Evolutionary conservation across 2,329 filamentous ascomycete species (phyloP), one percentile per base, ranked within the genome.

Genomic region (Xylaria digitata): DNA sequence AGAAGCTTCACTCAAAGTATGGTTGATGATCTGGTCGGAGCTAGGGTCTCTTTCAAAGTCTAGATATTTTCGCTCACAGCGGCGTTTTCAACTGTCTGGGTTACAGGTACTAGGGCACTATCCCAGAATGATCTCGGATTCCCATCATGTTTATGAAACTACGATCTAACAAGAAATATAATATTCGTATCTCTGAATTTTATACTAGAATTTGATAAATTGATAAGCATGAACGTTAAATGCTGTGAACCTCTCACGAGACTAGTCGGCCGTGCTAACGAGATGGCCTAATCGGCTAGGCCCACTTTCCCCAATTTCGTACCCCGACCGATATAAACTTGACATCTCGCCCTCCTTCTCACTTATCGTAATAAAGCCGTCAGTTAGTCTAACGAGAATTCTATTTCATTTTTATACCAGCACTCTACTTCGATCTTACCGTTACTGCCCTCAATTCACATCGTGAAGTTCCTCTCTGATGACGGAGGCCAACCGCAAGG

Each of bases 1-100:
- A 85, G 77, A 87, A 82, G 70, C 81, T 97, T 72, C 81, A 92
- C 32, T 81, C 81, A 48, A 96, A 93, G 75, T 97, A 97, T 78
- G 89, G 85, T 6, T 80, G 70, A 65, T 65, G 57, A 45, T 26
- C 1, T n/a, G 21, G 19, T 26, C 37, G 15, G 9, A 30, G 4
- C 17, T 49, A 32, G 5, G 1, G 11, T 49, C 1, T 54, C 15
- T 46, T 13, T 30, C 3, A n/a, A 46, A 21, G 34, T 45, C 45
- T 57, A 3, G 26, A 21, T 19, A 13, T 34, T 52, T 37, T 34
- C 19, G 43, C 23, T 49, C 23, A 9, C 32, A 13, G 21, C 32
- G 26, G 46, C 19, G 6, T 43, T 42, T 55, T 55, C 21, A 19
- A 37, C 37, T 8, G 34, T 56, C n/a, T 26, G n/a, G 37, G 43